Conservation (phyloP, 2,329 filamentous ascomycete genomes). For the Albifimbria verrucaria region DNA sequence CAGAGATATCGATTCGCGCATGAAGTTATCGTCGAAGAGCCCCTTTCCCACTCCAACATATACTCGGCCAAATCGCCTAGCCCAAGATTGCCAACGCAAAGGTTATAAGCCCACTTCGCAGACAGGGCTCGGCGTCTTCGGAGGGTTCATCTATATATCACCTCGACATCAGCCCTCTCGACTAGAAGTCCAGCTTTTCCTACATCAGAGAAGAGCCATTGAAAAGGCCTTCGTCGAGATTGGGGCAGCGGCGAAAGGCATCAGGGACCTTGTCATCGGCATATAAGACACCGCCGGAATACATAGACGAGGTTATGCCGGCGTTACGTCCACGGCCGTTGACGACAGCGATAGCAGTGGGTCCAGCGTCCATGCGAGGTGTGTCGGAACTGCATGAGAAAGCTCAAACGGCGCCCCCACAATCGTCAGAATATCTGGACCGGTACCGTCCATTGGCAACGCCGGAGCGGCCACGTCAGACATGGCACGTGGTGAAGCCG, state of each 20-base stretch:
- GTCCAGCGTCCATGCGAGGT: conserved; percentile 13
- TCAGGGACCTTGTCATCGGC: conserved; percentile 19
- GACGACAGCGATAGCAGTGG: conserved; percentile 9
- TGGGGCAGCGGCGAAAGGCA: conserved; percentile 14
- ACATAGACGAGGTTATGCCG: conserved; percentile 13
- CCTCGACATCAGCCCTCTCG: conserved; percentile 4
- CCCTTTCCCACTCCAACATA: not conserved
- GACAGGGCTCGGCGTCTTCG: not conserved
- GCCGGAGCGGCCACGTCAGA: not conserved
- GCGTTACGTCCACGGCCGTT: conserved; percentile 13
- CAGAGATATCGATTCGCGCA: no score
- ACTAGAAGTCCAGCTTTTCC: conserved; percentile 2
- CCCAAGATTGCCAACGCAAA: not conserved
- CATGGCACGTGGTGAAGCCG: not conserved
- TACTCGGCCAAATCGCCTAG: not conserved
- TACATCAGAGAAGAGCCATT: conserved; percentile 36
- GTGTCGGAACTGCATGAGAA: conserved; percentile 12
- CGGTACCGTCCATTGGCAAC: conserved; percentile 21
- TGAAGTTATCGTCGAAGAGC: not conserved
- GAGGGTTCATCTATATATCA: conserved; percentile 2
- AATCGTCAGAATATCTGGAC: conserved; percentile 32
- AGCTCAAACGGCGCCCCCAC: conserved; percentile 10
- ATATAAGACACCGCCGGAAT: conserved; percentile 29
- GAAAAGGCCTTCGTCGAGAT: conserved; percentile 33
- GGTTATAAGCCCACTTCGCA: not conserved